Evolutionary conservation across 2,329 filamentous ascomycete species (phyloP), one percentile per base, ranked within the genome.

Genomic region (Trichoderma sp.): DNA sequence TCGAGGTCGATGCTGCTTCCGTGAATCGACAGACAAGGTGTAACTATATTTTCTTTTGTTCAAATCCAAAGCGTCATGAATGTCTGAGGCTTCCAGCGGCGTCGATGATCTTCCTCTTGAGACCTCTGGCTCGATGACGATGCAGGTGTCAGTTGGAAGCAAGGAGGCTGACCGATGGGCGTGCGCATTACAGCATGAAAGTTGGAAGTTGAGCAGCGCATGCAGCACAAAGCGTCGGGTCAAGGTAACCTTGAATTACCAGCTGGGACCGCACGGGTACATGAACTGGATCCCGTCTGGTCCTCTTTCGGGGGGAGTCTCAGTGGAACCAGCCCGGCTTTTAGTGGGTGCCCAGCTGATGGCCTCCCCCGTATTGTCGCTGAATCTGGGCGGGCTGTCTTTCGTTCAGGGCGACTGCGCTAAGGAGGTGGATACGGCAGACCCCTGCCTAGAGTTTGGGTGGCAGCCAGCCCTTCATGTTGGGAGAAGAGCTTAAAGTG

Each of bases 311-410:
- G 34, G 52, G 51, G 48, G 61, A 54, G 51, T 50, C 43, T 57
- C 48, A 64, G 61, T 64, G 61, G 61, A 64, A 43, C 51, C 52
- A n/a, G 19, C n/a, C 51, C 48, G 19, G 51, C 61, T 26, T 57
- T 41, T 57, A 64, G 61, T 56, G 60, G 51, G 28, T 41, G 43
- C 48, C 52, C 41, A 56, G 52, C 44, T 56, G 51, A 50, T 47
- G 60, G 51, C 51, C 24, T 51, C 60, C 58, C 59, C 59, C 50
- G 48, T 55, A 63, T 34, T 55, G 19, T 41, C 43, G 26, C 59
- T 34, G n/a, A 59, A 41, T 50, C 44, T 48, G n/a, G n/a, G n/a
- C n/a, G n/a, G n/a, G n/a, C n/a, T n/a, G 44, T 48, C 28, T 30
- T 19, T 50, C n/a, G 57, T 34, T 59, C 57, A 59, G 57, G 55